These are phyloP conservation scores for Gloeostereum incarnatum DNA, from an alignment of 768 basidiomycete genomes.

Conservation along the genomic window DNA sequence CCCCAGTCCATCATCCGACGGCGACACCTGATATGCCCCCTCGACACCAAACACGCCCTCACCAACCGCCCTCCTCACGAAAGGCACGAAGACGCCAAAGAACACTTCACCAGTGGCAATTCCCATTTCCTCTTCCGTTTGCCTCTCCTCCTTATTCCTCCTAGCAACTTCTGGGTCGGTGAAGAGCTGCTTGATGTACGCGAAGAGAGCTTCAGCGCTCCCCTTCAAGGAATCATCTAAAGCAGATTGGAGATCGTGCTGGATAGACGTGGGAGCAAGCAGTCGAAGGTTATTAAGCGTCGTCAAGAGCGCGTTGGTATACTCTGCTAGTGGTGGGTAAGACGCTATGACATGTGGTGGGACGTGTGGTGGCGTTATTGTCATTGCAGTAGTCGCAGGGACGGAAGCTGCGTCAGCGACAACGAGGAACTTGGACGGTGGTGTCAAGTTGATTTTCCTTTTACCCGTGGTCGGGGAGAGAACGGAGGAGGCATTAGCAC, in stretches of 20 bases:
- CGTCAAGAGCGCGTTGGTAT: constrained; percentile 63
- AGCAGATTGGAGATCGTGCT: constrained; percentile 34
- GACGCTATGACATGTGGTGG: constrained; percentile 66
- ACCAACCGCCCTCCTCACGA: constrained; percentile 55
- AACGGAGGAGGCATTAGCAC: constrained; percentile 7
- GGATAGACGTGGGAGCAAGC: constrained; percentile 61
- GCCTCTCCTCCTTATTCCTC: constrained; percentile 19
- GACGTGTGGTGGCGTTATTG: constrained; percentile 37
- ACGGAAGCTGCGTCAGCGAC: constrained; percentile 19
- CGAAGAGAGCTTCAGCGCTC: constrained; percentile 35
- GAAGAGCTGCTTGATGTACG: constrained; percentile 25
- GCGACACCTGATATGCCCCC: constrained; percentile 4
- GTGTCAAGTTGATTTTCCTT: constrained; percentile 13
- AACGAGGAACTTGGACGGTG: constrained; percentile 46
- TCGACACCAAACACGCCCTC: constrained; percentile 63
- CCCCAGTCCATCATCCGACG: too few species aligned
- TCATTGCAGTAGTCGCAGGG: constrained; percentile 10
- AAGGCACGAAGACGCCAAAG: constrained; percentile 57
- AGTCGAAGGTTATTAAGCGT: constrained; percentile 76
- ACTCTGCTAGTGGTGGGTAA: constrained; percentile 67
- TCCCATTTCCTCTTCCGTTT: constrained; percentile 23
- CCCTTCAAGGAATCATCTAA: constrained; percentile 43
- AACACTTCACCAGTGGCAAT: constrained; percentile 48
- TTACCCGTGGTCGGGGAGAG: constrained; percentile 7
- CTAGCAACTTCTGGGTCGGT: constrained; percentile 9